Conservation (phyloP, 2,329 filamentous ascomycete genomes). For the Rugonectria rugulosa region DNA sequence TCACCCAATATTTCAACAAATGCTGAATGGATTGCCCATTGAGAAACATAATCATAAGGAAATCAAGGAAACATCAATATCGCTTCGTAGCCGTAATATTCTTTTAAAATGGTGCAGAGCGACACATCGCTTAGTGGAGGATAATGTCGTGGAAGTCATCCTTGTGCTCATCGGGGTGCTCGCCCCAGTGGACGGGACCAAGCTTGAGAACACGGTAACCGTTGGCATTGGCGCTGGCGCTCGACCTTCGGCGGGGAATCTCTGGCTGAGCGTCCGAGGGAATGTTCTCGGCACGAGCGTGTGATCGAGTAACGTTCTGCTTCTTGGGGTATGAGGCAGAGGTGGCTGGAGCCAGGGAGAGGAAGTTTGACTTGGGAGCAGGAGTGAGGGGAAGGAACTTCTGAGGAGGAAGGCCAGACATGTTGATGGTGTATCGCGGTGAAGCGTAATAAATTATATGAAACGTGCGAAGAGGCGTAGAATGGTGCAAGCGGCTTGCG, state of each 20-base stretch:
- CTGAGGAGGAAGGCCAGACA: slow-evolving; percentile 37
- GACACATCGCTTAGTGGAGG: slow-evolving; percentile 43
- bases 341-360: slow-evolving; percentile 65
- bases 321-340: slow-evolving; percentile 63
- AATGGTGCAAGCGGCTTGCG: slow-evolving; percentile 14
- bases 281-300: slow-evolving; percentile 31
- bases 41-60: slow-evolving; percentile 3
- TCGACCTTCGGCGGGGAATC: slow-evolving; percentile 58
- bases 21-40: neutral
- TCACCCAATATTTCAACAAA: slow-evolving; percentile 9
- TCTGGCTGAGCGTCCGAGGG: slow-evolving; percentile 35
- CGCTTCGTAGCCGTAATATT: slow-evolving; percentile 21
- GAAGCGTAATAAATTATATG: too few relatives aligned
- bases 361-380: slow-evolving; percentile 50
- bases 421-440: slow-evolving; percentile 31
- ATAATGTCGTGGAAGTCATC: slow-evolving; percentile 62
- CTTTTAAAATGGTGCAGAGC: slow-evolving; percentile 17
- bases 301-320: slow-evolving; percentile 40
- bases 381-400: slow-evolving; percentile 38
- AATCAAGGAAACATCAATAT: slow-evolving; percentile 21
- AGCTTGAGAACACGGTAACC: slow-evolving; percentile 67
- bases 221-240: slow-evolving; percentile 44
- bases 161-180: slow-evolving; percentile 64
- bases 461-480: neutral
- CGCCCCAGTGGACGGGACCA: slow-evolving; percentile 69